Percentiles rank a stretch among this genome's conserved stretches.
Evolutionary conservation across 768 basidiomycete species (phyloP).

Genomic region (Lactifluus hygrophoroides): DNA sequence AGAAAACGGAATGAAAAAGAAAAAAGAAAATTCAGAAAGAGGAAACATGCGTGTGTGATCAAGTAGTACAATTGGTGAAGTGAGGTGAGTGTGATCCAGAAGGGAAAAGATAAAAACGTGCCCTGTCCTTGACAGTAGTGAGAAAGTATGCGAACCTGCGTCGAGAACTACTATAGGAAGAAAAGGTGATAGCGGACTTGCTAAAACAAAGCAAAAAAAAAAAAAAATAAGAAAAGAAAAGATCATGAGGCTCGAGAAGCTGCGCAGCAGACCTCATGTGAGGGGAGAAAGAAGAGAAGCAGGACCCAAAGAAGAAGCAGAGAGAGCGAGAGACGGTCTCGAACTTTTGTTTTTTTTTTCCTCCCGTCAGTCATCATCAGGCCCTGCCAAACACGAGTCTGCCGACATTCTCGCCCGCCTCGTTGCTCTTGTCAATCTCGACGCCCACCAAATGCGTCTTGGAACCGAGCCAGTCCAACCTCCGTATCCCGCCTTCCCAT

Average conservation of each 20-base stretch:
- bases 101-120: background rate
- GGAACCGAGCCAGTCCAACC: slow-evolving; percentile 57
- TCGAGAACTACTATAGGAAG: background rate
- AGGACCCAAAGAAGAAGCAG: background rate
- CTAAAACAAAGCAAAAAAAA: background rate
- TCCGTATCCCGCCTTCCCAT: slow-evolving; percentile 60
- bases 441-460: slow-evolving; percentile 54
- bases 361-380: slow-evolving; percentile 21
- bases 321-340: too few relatives aligned
- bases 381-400: slow-evolving; percentile 42
- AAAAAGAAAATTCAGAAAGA: background rate
- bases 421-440: slow-evolving; percentile 42
- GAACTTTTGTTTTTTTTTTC: too few relatives aligned
- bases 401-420: slow-evolving; percentile 32
- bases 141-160: slow-evolving; percentile 7
- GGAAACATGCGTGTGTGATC: background rate
- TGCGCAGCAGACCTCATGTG: slow-evolving; percentile 7
- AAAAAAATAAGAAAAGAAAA: background rate
- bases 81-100: background rate
- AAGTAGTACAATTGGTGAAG: slow-evolving; percentile 13
- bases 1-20: background rate
- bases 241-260: background rate
- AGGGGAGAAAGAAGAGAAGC: background rate
- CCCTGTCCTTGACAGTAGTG: slow-evolving; percentile 1
- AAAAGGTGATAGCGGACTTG: background rate